Evolutionary conservation across 495 filamentous ascomycete species (phyloP), one percentile per base, ranked within the genome.

Genomic region (Daldinia childiae): DNA sequence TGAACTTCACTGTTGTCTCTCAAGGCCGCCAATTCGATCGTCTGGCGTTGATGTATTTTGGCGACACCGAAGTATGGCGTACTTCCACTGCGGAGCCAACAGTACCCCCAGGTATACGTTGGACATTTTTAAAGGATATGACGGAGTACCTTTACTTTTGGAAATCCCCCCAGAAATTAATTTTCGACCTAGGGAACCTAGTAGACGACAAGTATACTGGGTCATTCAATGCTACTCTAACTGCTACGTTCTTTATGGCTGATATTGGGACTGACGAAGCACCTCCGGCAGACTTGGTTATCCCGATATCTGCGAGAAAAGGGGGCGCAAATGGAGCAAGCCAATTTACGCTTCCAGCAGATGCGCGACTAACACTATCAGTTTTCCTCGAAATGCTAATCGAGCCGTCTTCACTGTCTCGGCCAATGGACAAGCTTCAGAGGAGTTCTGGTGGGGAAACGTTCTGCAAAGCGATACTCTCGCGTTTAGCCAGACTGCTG

Each of bases 401-500:
- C 88, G 90, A 61, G 93, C 93, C 12, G 85, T 94, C n/a, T 88
- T 95, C 48, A 88, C 90, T 3, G 82, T 97, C 7, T 89, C 90
- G 0, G 91, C 92, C 14, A 92, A 89, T 69, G 93, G 93, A 0
- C 93, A 97, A 72, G 85, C 87, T 0, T 77, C 80, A 0, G 93
- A 97, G 76, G 93, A 97, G 72, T 97, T 97, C 74, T 97, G 93
- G 93, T 97, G 91, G 87, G 86, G 84, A 19, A 95, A 95, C 78
- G 90, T 92, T 3, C 83, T 91, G 17, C 83, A 85, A 8, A 84
- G 84, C 4, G 86, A 92, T 62, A 82, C 82, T 1, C 68, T 85
- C 27, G 88, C 89, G 1, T 96, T 95, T 75, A 76, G 76, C 62
- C 73, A 77, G 14, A 81, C 80, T 4, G 83, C 82, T 4, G 89